These are phyloP conservation scores for Saccharomycopsis schoenii DNA, from an alignment of 805 yeast species.

Conservation along the genomic window DNA sequence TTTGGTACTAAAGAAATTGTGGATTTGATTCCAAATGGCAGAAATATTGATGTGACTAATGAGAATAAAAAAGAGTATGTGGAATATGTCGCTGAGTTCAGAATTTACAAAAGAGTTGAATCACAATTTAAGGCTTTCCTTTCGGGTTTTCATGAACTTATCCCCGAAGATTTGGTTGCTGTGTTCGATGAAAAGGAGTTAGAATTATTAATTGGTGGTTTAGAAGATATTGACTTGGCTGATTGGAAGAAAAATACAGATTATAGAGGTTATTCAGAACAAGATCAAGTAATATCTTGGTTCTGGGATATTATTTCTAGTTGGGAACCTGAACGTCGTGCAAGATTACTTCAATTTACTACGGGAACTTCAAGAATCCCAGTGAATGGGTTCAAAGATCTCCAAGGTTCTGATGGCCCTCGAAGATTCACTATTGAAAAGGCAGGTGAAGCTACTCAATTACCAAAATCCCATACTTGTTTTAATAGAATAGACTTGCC, in stretches of 20 bases:
- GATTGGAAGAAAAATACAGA: constrained; percentile 99
- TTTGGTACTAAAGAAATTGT: constrained; percentile 88
- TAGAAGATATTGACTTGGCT: constrained; percentile 94
- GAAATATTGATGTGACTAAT: constrained; percentile 83
- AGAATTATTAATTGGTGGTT: constrained; percentile 94
- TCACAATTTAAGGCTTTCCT: constrained; percentile 94
- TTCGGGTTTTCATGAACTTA: constrained; percentile 94
- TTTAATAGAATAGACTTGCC: constrained; percentile 98
- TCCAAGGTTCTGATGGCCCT: constrained; percentile 99
- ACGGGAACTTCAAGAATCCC: constrained; percentile 99
- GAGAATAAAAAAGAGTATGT: constrained; percentile 94
- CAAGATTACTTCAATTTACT: constrained; percentile 90
- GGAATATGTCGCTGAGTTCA: constrained; percentile 92
- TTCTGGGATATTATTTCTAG: constrained; percentile 90
- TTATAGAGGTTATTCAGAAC: constrained; percentile 94
- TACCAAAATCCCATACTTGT: constrained; percentile 97
- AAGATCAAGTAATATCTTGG: constrained; percentile 96
- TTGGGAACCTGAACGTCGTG: constrained; percentile 96
- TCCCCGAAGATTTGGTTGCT: constrained; percentile 92
- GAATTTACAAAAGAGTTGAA: constrained; percentile 83
- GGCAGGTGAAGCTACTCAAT: constrained; percentile 87
- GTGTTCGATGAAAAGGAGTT: constrained; percentile 97
- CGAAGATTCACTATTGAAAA: constrained; percentile 97
- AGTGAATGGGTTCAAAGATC: constrained; percentile 95
- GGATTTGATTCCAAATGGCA: constrained; percentile 84